phyloP scores from a whole-genome alignment of 352 stramenopile genomes.

The Phytophthora chlamydospora region DNA sequence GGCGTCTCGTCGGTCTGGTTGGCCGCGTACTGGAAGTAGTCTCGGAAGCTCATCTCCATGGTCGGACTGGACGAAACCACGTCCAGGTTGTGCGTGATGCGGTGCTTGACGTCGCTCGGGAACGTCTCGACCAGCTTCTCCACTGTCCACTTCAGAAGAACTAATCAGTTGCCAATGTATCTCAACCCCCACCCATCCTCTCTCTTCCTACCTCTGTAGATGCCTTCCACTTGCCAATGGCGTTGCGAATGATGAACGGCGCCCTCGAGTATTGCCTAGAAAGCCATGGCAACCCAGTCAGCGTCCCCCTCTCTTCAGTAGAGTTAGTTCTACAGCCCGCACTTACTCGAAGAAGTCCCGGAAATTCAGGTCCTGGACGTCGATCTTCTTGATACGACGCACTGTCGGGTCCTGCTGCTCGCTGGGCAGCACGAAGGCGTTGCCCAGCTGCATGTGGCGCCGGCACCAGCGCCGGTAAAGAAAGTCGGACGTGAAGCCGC shows the following conservation, averaged over 20 bases:
- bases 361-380: slow-evolving; percentile 66
- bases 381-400: slow-evolving; percentile 59
- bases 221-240: slow-evolving; percentile 77
- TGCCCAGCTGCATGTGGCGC: slow-evolving; percentile 73
- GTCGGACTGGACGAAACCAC: slow-evolving; percentile 55
- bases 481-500: slow-evolving; percentile 77
- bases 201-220: slow-evolving; percentile 47
- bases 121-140: slow-evolving; percentile 65
- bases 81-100: slow-evolving; percentile 87
- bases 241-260: slow-evolving; percentile 79
- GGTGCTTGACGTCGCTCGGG: slow-evolving; percentile 49
- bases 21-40: slow-evolving; percentile 71
- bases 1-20: slow-evolving; percentile 85
- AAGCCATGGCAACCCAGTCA: slow-evolving; percentile 6
- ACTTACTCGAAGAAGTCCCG: slow-evolving; percentile 76
- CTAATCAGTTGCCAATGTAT: slow-evolving; percentile 4
- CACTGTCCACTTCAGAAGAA: slow-evolving; percentile 63
- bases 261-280: slow-evolving; percentile 66
- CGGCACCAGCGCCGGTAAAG: slow-evolving; percentile 87
- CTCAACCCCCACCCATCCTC: neutral
- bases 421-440: slow-evolving; percentile 52
- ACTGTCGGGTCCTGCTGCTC: slow-evolving; percentile 51
- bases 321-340: neutral
- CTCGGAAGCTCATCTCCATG: slow-evolving; percentile 77
- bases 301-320: slow-evolving; percentile 1